phyloP scores from a whole-genome alignment of 371 early-diverging fungal species.

The Mortierella sp. region DNA sequence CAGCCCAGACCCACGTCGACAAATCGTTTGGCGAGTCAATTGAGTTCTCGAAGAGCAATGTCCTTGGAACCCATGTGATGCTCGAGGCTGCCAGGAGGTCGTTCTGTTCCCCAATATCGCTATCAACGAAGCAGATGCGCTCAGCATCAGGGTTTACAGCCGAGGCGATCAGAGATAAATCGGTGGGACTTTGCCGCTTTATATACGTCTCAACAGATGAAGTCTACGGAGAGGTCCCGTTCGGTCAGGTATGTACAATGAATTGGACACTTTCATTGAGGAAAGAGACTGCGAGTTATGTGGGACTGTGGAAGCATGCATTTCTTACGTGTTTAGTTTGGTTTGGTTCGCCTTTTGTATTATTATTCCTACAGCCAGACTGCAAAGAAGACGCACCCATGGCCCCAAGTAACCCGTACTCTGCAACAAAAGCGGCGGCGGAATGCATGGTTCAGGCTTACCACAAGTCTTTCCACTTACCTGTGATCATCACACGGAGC shows the following conservation, averaged over 20 bases:
- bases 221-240: constrained; percentile 84
- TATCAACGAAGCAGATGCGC: too few relatives aligned
- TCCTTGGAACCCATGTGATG: constrained; percentile 89
- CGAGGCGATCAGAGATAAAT: neutral
- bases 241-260: constrained; percentile 58
- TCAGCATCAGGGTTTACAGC: neutral
- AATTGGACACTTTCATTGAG: neutral
- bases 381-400: constrained; percentile 76
- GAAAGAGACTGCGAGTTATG: neutral
- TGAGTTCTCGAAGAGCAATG: constrained; percentile 88
- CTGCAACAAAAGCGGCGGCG: constrained; percentile 92
- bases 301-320: neutral
- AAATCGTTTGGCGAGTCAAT: constrained; percentile 91
- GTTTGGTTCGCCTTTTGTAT: neutral
- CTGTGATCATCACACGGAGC: constrained; percentile 85
- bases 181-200: constrained; percentile 66
- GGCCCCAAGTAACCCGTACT: constrained; percentile 88
- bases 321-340: neutral
- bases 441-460: constrained; percentile 88
- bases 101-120: constrained; percentile 3
- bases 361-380: constrained; percentile 75
- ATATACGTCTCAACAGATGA: constrained; percentile 91
- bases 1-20: constrained; percentile 91
- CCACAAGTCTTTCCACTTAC: constrained; percentile 83
- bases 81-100: constrained; percentile 79